Percentiles rank a stretch among this genome's conserved stretches.
These are phyloP conservation scores for rapeseed (Brassica napus) DNA, from an alignment of 345 rosid species.

Conservation along the genomic window DNA sequence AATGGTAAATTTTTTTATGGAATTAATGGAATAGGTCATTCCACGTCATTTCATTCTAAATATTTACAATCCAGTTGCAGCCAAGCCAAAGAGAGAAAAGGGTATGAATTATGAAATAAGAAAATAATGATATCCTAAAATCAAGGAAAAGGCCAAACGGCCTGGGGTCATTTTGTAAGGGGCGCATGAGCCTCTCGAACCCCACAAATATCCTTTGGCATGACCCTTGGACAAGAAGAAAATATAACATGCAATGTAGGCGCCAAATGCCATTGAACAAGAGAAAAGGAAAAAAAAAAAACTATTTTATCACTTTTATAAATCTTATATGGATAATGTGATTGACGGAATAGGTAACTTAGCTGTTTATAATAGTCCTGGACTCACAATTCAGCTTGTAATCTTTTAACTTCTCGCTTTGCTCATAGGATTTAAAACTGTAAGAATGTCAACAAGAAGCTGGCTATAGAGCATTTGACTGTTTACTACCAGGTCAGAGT, in stretches of 20 bases:
- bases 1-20: too few species aligned
- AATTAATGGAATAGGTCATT: too few species aligned
- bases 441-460: conserved; percentile 29
- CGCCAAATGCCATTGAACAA: conserved; percentile 7
- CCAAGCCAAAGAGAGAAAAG: background rate
- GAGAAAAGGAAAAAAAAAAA: background rate
- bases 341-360: background rate
- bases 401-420: background rate
- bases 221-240: background rate
- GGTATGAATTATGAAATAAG: conserved; percentile 7
- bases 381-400: background rate
- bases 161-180: conserved; percentile 11
- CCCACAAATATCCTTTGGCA: conserved; percentile 35
- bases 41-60: too few species aligned
- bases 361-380: background rate
- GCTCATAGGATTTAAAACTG: background rate
- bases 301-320: background rate
- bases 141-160: conserved; percentile 30
- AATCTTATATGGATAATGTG: background rate
- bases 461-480: conserved; percentile 46
- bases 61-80: too few species aligned
- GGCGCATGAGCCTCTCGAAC: conserved; percentile 37
- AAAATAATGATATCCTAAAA: conserved; percentile 20
- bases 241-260: background rate
- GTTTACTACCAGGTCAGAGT: conserved; percentile 71